phyloP scores from a whole-genome alignment of 345 rosid genomes.

The Syzygium aromaticum region DNA sequence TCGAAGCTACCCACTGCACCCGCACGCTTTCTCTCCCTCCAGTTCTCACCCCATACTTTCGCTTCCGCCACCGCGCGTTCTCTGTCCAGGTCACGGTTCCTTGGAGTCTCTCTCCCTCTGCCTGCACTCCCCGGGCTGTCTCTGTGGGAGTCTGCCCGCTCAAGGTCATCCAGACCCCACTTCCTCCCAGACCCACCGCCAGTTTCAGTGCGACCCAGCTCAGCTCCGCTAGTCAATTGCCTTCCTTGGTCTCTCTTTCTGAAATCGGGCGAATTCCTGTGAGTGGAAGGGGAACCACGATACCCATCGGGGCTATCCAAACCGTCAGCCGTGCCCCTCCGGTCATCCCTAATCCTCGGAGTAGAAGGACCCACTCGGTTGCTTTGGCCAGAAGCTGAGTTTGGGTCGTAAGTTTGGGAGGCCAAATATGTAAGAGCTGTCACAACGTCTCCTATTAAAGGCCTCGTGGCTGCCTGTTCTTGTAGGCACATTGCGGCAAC shows the following conservation, averaged over 20 bases:
- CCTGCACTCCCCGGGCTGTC: slow-evolving; percentile 63
- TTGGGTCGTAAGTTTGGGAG: slow-evolving; percentile 82
- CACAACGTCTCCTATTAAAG: slow-evolving; percentile 90
- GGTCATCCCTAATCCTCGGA: slow-evolving; percentile 57
- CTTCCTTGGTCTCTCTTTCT: slow-evolving; percentile 56
- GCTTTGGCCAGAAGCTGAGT: slow-evolving; percentile 40
- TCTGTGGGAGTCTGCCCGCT: slow-evolving; percentile 57
- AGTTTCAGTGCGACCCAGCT: slow-evolving; percentile 47
- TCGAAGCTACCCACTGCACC: slow-evolving; percentile 67
- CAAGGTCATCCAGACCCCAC: slow-evolving; percentile 59
- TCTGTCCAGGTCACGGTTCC: slow-evolving; percentile 83
- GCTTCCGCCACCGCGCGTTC: slow-evolving; percentile 98
- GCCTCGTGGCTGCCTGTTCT: slow-evolving; percentile 96
- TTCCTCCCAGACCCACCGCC: slow-evolving; percentile 81
- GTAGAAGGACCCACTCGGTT: slow-evolving; percentile 62
- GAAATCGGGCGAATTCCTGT: slow-evolving; percentile 81
- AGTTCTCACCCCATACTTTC: slow-evolving; percentile 98
- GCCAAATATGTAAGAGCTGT: slow-evolving; percentile 95
- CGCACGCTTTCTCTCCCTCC: slow-evolving; percentile 83
- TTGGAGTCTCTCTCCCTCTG: slow-evolving; percentile 62
- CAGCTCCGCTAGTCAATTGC: slow-evolving; percentile 44
- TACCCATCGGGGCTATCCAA: slow-evolving; percentile 62
- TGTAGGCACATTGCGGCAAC: slow-evolving; percentile 99
- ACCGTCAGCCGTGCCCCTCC: slow-evolving; percentile 56
- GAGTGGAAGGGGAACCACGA: slow-evolving; percentile 62